Evolutionary conservation across 176 grass and related monocot genomes (phyloP).

Genomic region (Triticum aestivum): IWGSC_CS_RefSeq_v2.1 NC_057806.1:367440077-367440576

Average conservation of each 20-base stretch:
- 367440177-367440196: constrained; percentile 84
- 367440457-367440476: constrained; percentile 96
- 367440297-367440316: background rate
- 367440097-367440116: constrained; percentile 56
- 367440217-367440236: constrained; percentile 45
- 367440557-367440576: background rate
- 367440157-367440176: constrained; percentile 91
- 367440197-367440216: constrained; percentile 64
- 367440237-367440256: background rate
- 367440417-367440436: constrained; percentile 76
- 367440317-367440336: background rate
- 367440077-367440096: constrained; percentile 8
- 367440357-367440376: background rate
- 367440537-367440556: background rate
- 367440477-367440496: constrained; percentile 51
- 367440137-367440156: constrained; percentile 76
- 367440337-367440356: constrained; percentile 4
- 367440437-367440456: constrained; percentile 81
- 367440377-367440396: constrained; percentile 45
- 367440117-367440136: constrained; percentile 54
- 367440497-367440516: constrained; percentile 79
- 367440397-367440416: constrained; percentile 65
- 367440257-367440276: background rate
- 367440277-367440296: background rate
- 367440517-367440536: background rate